Evolutionary conservation across 2,329 filamentous ascomycete genomes (phyloP).

Genomic region (Exophiala spinifera): DNA sequence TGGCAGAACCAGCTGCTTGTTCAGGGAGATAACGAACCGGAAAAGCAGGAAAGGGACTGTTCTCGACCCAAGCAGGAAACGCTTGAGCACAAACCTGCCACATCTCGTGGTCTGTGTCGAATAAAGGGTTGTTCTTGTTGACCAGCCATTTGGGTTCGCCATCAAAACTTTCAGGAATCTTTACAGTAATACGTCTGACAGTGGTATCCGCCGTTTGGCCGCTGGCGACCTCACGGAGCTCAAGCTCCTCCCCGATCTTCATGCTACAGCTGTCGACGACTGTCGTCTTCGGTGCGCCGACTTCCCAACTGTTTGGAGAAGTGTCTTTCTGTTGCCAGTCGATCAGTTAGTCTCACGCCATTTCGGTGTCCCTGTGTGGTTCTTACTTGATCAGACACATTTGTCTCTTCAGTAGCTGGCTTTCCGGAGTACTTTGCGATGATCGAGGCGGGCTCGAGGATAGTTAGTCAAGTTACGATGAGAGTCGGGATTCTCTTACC

Average conservation of each 20-base stretch:
- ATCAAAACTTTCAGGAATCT: conserved; percentile 10
- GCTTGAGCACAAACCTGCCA: neutral
- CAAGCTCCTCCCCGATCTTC: no score
- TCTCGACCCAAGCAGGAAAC: neutral
- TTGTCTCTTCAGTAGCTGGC: neutral
- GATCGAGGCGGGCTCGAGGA: conserved; percentile 12
- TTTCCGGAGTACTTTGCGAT: conserved; percentile 17
- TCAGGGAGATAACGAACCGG: conserved; percentile 27
- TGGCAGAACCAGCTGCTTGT: conserved; percentile 11
- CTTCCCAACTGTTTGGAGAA: no score
- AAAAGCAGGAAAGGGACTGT: conserved; percentile 17
- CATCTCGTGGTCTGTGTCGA: conserved; percentile 16
- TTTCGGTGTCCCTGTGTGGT: no score
- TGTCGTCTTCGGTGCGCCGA: no score
- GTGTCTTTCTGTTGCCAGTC: no score
- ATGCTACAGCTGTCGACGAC: no score
- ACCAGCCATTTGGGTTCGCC: conserved; percentile 18
- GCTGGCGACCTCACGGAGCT: no score
- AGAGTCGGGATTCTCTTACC: conserved; percentile 1
- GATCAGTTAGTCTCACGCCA: no score
- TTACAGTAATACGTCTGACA: conserved; percentile 1
- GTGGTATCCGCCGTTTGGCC: neutral
- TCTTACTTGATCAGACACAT: conserved; percentile 9
- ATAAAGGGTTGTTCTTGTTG: conserved; percentile 22
- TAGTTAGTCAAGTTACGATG: conserved; percentile 5